Conservation (phyloP, 2,329 filamentous ascomycete genomes). For the Aspergillus unguis region DNA sequence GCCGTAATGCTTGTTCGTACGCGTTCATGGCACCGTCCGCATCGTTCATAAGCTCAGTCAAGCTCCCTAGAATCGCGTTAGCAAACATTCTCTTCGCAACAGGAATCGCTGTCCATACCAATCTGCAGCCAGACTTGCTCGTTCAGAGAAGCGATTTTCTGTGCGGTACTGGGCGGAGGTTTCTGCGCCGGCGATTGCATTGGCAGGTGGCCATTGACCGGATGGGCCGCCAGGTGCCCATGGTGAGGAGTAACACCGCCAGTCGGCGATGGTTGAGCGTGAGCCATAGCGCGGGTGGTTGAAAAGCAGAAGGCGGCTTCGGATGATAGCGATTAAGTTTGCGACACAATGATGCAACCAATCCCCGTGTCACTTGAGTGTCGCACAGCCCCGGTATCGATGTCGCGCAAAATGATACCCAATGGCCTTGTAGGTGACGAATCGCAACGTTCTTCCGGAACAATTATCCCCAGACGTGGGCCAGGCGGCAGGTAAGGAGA, state of each 20-base stretch:
- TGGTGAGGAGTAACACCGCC: slow-evolving; percentile 67
- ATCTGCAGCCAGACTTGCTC: slow-evolving; percentile 90
- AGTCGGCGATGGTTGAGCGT: slow-evolving; percentile 76
- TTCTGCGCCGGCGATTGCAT: slow-evolving; percentile 51
- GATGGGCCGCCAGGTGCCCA: slow-evolving; percentile 35
- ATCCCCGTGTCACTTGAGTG: slow-evolving; percentile 17
- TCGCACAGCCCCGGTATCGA: slow-evolving; percentile 19
- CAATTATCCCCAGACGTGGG: slow-evolving; percentile 4
- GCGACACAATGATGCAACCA: slow-evolving; percentile 35
- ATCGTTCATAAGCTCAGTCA: slow-evolving; percentile 84
- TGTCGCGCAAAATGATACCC: slow-evolving; percentile 14
- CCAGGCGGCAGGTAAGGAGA: slow-evolving; percentile 1
- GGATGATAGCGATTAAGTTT: slow-evolving; percentile 16
- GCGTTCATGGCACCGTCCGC: slow-evolving; percentile 83
- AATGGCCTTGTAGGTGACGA: slow-evolving; percentile 7
- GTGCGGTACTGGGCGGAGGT: slow-evolving; percentile 63
- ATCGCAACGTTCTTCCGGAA: slow-evolving; percentile 12
- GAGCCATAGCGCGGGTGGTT: slow-evolving; percentile 56
- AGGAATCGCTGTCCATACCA: slow-evolving; percentile 56
- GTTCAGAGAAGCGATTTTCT: slow-evolving; percentile 74
- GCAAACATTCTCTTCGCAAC: no score
- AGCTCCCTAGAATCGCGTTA: slow-evolving; percentile 58
- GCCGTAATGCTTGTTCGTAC: slow-evolving; percentile 83
- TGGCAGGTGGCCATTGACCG: slow-evolving; percentile 55
- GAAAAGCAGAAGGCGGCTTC: slow-evolving; percentile 10